Conservation (phyloP, 306 rosid species). For the Mimosa bimucronata region DNA sequence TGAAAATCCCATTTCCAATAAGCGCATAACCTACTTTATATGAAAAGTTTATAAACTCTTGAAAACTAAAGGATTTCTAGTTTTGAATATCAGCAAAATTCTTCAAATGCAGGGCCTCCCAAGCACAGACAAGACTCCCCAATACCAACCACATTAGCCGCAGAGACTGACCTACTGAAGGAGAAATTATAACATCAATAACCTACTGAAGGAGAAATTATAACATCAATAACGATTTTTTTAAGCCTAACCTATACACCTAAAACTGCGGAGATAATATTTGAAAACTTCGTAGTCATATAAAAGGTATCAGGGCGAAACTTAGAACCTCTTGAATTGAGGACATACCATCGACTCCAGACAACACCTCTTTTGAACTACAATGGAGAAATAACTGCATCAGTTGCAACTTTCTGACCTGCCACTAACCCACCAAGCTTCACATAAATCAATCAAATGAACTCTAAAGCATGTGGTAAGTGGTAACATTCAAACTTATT, state of each 20-base stretch:
- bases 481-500: conserved; percentile 37
- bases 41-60: conserved; percentile 39
- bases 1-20: conserved; percentile 1
- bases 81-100: conserved; percentile 54
- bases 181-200: conserved; percentile 49
- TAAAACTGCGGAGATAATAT: conserved; percentile 32
- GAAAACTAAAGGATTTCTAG: conserved; percentile 39
- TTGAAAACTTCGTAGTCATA: conserved; percentile 38
- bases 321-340: conserved; percentile 43
- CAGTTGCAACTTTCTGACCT: conserved; percentile 61
- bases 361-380: conserved; percentile 50
- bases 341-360: conserved; percentile 66
- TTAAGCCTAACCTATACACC: conserved; percentile 42
- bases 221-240: conserved; percentile 45
- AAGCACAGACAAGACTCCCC: conserved; percentile 51
- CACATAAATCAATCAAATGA: conserved; percentile 50
- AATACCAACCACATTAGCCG: conserved; percentile 49
- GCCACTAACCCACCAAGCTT: conserved; percentile 77
- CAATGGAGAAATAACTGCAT: conserved; percentile 57
- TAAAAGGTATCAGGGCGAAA: conserved; percentile 35
- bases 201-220: conserved; percentile 54
- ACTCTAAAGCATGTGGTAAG: conserved; percentile 38
- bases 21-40: conserved; percentile 32
- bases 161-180: conserved; percentile 59
- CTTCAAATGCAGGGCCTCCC: conserved; percentile 48